phyloP scores from a whole-genome alignment of 2,329 filamentous ascomycete genomes.

The Chaetomiaceae sp. region DNA sequence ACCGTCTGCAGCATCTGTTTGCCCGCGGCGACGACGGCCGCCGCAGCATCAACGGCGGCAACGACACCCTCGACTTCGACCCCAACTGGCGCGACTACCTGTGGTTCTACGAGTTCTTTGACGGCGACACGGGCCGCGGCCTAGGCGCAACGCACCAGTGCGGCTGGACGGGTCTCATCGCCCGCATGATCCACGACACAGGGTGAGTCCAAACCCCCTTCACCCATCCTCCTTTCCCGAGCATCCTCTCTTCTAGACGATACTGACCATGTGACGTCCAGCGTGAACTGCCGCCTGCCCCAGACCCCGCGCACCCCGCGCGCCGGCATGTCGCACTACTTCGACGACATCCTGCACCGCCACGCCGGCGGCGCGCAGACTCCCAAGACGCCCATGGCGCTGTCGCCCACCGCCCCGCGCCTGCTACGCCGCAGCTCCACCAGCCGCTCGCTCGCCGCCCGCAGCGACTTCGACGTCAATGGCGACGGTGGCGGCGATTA shows the following conservation, averaged over 20 bases:
- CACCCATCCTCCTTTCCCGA: not conserved
- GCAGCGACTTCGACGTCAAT: constrained; percentile 64
- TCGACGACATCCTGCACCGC: constrained; percentile 78
- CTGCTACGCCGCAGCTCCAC: constrained; percentile 78
- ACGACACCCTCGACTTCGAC: constrained; percentile 83
- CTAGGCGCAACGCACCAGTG: constrained; percentile 91
- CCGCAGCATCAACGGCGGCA: constrained; percentile 80
- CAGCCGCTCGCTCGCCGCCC: constrained; percentile 72
- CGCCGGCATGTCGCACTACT: constrained; percentile 83
- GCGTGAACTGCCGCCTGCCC: constrained; percentile 81
- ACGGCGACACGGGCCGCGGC: constrained; percentile 83
- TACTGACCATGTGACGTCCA: constrained; percentile 40
- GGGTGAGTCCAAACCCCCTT: constrained; percentile 57
- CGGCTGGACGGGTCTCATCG: constrained; percentile 92
- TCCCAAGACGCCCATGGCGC: constrained; percentile 33
- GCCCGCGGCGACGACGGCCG: constrained; percentile 76
- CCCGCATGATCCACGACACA: constrained; percentile 95
- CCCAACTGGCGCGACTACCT: constrained; percentile 88
- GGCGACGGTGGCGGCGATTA: constrained; percentile 32
- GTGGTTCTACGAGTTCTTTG: constrained; percentile 98
- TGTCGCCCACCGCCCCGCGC: constrained; percentile 31
- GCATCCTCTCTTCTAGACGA: too few relatives aligned
- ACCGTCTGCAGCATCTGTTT: constrained; percentile 88
- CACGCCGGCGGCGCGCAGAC: constrained; percentile 37
- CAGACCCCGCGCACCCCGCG: constrained; percentile 88